These are phyloP conservation scores for Asterophora lycoperdoides DNA, from an alignment of 768 basidiomycete genomes.

Conservation along the genomic window DNA sequence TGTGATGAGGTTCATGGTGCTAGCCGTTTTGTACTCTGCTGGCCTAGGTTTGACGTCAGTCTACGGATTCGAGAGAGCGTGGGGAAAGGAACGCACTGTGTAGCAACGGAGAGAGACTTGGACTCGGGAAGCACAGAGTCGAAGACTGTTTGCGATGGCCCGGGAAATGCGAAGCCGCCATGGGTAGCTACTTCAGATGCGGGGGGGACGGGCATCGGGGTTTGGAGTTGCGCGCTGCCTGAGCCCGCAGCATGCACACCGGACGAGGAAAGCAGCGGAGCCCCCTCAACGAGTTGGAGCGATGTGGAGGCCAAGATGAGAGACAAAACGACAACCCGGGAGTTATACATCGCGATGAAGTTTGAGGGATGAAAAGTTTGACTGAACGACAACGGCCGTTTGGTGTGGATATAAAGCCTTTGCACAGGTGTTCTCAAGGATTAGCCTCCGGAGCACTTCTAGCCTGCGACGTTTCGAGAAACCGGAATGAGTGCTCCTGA, in stretches of 20 bases:
- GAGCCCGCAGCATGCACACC: constrained; percentile 1
- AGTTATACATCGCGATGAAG: constrained; percentile 10
- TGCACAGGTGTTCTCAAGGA: neutral
- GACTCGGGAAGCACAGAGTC: neutral
- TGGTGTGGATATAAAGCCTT: constrained; percentile 1
- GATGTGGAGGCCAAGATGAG: constrained; percentile 13
- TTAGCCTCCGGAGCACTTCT: neutral
- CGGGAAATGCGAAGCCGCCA: neutral
- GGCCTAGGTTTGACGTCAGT: constrained; percentile 2
- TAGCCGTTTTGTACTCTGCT: neutral
- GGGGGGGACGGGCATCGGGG: neutral
- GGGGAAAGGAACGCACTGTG: neutral
- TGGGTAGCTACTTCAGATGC: neutral
- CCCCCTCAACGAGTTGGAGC: constrained; percentile 6
- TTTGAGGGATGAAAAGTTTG: constrained; percentile 1
- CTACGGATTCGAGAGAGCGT: neutral
- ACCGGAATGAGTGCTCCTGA: neutral
- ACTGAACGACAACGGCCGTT: neutral
- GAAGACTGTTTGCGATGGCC: neutral
- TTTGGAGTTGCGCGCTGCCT: neutral
- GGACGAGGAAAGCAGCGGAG: constrained; percentile 6
- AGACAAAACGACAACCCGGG: constrained; percentile 9
- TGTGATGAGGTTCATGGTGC: constrained; percentile 1
- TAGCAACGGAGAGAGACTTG: neutral
- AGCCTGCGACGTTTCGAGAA: constrained; percentile 3